Evolutionary conservation across 257 asterid genomes (phyloP).

Genomic region (Eustoma russellianum): DNA sequence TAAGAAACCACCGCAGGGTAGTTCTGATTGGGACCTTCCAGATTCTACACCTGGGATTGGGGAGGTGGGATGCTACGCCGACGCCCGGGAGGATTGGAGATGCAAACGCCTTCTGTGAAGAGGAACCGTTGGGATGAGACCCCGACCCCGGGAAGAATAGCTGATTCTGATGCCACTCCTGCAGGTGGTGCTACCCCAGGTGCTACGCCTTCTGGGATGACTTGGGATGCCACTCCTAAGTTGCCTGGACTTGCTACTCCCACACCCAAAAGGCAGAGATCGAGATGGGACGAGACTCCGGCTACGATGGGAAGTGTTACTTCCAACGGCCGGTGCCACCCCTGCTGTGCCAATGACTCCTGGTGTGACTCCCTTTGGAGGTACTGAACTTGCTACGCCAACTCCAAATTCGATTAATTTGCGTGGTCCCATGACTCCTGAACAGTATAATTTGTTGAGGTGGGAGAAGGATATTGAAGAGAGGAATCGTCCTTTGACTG

Average conservation of each 20-base stretch:
- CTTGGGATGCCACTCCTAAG: slow-evolving; percentile 90
- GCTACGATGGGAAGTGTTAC: slow-evolving; percentile 95
- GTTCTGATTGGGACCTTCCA: slow-evolving; percentile 86
- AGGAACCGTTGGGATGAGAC: slow-evolving; percentile 94
- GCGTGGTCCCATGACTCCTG: slow-evolving; percentile 80
- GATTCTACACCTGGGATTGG: slow-evolving; percentile 89
- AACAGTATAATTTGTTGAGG: slow-evolving; percentile 69
- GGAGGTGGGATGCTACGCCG: slow-evolving; percentile 97
- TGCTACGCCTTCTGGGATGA: slow-evolving; percentile 90
- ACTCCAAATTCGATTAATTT: slow-evolving; percentile 65
- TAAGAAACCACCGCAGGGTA: slow-evolving; percentile 54
- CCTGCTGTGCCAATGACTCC: slow-evolving; percentile 81
- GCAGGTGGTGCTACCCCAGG: slow-evolving; percentile 87
- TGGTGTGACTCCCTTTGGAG: slow-evolving; percentile 82
- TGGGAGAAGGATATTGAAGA: slow-evolving; percentile 95
- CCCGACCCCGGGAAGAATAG: slow-evolving; percentile 76
- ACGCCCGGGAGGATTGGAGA: slow-evolving; percentile 87
- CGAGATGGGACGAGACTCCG: slow-evolving; percentile 98
- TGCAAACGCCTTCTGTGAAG: slow-evolving; percentile 69
- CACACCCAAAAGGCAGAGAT: slow-evolving; percentile 87
- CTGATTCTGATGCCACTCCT: slow-evolving; percentile 81
- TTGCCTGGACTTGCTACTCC: slow-evolving; percentile 75
- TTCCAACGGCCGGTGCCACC: slow-evolving; percentile 62
- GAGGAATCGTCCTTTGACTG: slow-evolving; percentile 75
- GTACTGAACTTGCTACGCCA: slow-evolving; percentile 73